Evolutionary conservation across 257 asterid species (phyloP), one percentile per base, ranked within the genome.

Genomic region (Solanum dulcamara): DNA sequence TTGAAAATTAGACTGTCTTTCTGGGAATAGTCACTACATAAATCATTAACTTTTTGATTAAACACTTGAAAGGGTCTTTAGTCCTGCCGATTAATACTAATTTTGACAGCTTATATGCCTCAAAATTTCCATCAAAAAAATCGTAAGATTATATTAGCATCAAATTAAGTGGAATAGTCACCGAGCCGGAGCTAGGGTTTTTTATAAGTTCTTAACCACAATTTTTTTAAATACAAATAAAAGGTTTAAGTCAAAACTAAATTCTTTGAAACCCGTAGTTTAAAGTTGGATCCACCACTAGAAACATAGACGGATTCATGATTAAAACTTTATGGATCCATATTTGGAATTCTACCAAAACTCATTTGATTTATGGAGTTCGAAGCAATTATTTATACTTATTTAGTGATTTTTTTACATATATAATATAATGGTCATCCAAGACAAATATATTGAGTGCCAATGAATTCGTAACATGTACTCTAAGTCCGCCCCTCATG

Each of bases 11-110:
- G 17, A 46, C 62, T 74, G 62, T 77, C 83, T 24, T 12, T 77
- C 14, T 46, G 14, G 46, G 59, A 26, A 46, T 77, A 77, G 42
- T 22, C 6, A 77, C 40, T 24, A 46, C 28, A 77, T 9, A 28
- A 46, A 77, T 28, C 62, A 46, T 77, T 77, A 74, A 10, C 17
- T 77, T 46, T 77, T 40, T 26, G 62, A 28, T 77, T 46, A 28
- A 77, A 46, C 28, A 46, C 18, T 46, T 46, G 83, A 77, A 40
- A 66, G 35, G 51, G 55, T 60, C 46, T 28, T 64, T 33, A 64
- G 24, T 83, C 62, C 77, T 44, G 55, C 75, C 46, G 64, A 83
- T 40, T 83, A 83, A 4, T 66, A 44, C 11, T 44, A 42, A 30
- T 44, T 17, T 42, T 77, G 44, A 64, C 35, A 44, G 33, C 12